Conservation (phyloP, 2,329 filamentous ascomycete genomes). For the Hortaea sp. region DNA sequence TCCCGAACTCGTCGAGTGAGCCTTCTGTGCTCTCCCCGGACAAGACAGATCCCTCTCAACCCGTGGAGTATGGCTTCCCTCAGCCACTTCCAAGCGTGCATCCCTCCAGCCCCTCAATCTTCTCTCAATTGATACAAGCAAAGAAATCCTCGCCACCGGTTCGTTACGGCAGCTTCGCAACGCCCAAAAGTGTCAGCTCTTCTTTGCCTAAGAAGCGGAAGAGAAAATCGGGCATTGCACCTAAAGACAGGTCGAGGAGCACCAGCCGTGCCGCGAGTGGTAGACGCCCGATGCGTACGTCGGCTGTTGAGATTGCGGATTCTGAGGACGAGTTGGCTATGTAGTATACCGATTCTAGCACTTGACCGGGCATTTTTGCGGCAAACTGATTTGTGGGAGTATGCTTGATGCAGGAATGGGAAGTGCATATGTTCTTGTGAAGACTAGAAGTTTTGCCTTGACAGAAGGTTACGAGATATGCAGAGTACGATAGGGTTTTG, state of each 20-base stretch:
- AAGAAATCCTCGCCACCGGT: not conserved
- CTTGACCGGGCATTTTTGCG: too few relatives aligned
- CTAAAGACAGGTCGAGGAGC: not conserved
- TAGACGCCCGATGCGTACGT: not conserved
- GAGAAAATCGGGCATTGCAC: not conserved
- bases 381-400: too few relatives aligned
- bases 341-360: not conserved
- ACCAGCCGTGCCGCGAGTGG: not conserved
- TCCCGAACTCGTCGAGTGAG: too few relatives aligned
- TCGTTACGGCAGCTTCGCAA: not conserved
- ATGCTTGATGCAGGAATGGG: too few relatives aligned
- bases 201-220: not conserved
- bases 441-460: too few relatives aligned
- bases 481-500: too few relatives aligned
- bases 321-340: slow-evolving; percentile 10
- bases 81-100: not conserved
- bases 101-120: not conserved
- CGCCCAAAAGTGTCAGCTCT: not conserved
- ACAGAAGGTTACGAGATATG: too few relatives aligned
- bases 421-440: too few relatives aligned
- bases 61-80: too few relatives aligned
- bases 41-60: too few relatives aligned
- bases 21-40: too few relatives aligned
- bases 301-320: not conserved
- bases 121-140: not conserved